Base-by-base conservation (phyloP, 1,284 basidiomycete genomes). In the Ceratobasidium sp. region DNA sequence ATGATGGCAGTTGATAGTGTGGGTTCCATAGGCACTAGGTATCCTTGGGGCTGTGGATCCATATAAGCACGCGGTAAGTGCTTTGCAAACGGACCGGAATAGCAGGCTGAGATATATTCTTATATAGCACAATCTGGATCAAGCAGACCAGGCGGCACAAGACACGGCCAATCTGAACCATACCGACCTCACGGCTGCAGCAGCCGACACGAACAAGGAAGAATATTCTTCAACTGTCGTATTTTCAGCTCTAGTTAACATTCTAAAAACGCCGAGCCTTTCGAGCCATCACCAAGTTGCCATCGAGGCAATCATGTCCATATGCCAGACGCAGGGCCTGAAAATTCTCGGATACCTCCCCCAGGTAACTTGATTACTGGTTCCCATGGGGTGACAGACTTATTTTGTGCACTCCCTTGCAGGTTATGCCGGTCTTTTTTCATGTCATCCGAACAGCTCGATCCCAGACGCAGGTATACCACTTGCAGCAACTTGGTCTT, bases 381-480 rank as follows among this genome's bases (percentile, higher is more conserved):
- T 73, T 68, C 76, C 31, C 29, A 43, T 65, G 59, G 41, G 8
- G 34, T 43, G 41, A 24, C 53, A 6, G 31, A 86, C 22, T 41
- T 27, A 37, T 29, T 54, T 56, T 58, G 76, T 76, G 29, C 74
- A 65, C 11, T 83, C 82, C 76, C n/a, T 34, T 6, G n/a, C 79
- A 98, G 93, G 98, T 99, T 79, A 93, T 99, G 49, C 98, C 98
- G 1, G 98, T 96, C 0, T 98, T 98, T 83, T 89, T 98, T 29
- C 85, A 88, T 62, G 97, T 98, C 41, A 95, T 96, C 34, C 89
- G 93, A 34, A 90, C 87, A 49, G 93, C 94, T 62, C 84, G 81
- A 46, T 88, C 95, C 41, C 87, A 92, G 13, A 84, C 94, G 41
- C 95, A 98, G 82, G 95, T 97, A 73, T 97, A 96, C 80, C 96